Evolutionary conservation across 495 filamentous ascomycete genomes (phyloP), one percentile per base, ranked within the genome.

Genomic region (Hyaloscypha bicolor): DNA sequence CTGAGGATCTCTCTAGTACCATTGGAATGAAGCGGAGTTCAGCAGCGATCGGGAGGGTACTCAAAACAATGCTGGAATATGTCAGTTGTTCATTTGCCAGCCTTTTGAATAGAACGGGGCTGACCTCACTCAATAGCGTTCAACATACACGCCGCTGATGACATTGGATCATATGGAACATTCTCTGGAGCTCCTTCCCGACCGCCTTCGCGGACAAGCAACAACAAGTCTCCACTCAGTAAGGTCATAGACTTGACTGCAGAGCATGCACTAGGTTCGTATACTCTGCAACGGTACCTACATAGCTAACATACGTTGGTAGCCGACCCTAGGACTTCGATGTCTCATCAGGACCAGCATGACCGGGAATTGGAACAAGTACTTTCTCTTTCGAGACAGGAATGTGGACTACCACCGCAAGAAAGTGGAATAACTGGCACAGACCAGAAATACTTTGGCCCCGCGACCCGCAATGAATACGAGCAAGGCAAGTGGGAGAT

Each of bases 401-500:
- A 79, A 63, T 72, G 74, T 8, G 71, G 79, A 55, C 31, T 79
- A 25, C 69, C 74, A n/a, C 77, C 75, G 25, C 83, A 85, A 62
- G 80, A 85, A 70, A 73, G 72, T 19, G 84, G 82, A 16, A 64
- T 84, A 4, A 72, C 70, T 33, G 75, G 76, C 14, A 71, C 73
- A 0, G 71, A 69, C 33, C 57, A 71, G 11, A 75, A 75, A 21
- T 64, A 86, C 25, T 94, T 96, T 77, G 86, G 87, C 6, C 90
- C 90, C 32, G 92, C 93, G 2, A 92, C 82, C n/a, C 83, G 86
- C 22, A 80, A 83, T 19, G 76, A 90, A 60, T 96, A 96, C 72
- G 87, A 94, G 45, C 78, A 84, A n/a, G 80, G 79, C 48, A 74
- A 86, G 37, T 97, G 93, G 93, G 90, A 88, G n/a, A 80, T 97